Percentiles rank a stretch among this genome's conserved stretches.
Evolutionary conservation across 2,329 filamentous ascomycete genomes (phyloP).

Genomic region (Phyllosticta capitalensis): DNA sequence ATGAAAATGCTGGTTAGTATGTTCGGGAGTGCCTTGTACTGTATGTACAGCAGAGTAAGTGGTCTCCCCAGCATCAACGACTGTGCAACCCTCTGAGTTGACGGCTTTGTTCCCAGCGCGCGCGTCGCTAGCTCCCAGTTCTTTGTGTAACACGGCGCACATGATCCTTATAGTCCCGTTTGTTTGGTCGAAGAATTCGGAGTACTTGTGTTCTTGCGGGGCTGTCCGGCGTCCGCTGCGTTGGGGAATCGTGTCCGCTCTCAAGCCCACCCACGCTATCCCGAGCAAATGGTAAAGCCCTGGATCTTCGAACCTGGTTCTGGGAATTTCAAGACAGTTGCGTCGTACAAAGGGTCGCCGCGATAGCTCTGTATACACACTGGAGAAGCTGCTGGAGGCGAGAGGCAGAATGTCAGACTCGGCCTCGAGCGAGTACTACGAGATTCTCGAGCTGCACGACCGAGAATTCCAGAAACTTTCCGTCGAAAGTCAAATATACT

Average conservation of each 20-base stretch:
- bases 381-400: not conserved
- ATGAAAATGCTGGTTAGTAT: not conserved
- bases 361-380: not conserved
- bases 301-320: conserved; percentile 5
- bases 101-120: not conserved
- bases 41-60: not conserved
- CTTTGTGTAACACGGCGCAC: conserved; percentile 5
- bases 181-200: conserved; percentile 6
- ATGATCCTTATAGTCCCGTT: conserved; percentile 4
- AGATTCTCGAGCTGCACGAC: conserved; percentile 25
- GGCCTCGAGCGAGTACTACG: conserved; percentile 8
- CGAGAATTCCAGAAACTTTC: conserved; percentile 30
- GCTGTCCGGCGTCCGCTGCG: conserved; percentile 10
- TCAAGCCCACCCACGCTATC: conserved; percentile 10
- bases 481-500: conserved; percentile 29
- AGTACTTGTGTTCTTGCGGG: conserved; percentile 11
- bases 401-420: conserved; percentile 11
- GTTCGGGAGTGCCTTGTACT: not conserved
- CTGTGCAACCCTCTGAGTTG: not conserved
- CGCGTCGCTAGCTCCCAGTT: not conserved
- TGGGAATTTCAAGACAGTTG: conserved; percentile 7
- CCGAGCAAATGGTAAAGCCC: conserved; percentile 9
- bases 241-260: conserved; percentile 10
- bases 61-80: not conserved
- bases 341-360: conserved; percentile 10